A percentile compares a stretch with the other conserved stretches of the same genome.
Conservation (phyloP, 73 alveolate genomes). For the Tetrahymena thermophila region DNA sequence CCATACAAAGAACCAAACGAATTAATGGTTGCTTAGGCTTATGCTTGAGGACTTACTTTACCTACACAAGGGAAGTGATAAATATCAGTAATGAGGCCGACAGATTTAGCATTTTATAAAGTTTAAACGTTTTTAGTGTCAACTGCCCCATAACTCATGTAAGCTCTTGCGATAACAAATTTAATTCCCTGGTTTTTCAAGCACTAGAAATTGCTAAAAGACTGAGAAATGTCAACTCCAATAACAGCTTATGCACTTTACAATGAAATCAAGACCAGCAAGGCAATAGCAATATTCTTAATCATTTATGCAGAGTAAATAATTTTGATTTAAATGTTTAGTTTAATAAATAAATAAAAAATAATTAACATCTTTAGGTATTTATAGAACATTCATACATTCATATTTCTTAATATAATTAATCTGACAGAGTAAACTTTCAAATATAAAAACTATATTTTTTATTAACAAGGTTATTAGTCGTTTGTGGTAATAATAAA, state of each 20-base stretch:
- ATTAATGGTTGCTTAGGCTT: slow-evolving; percentile 34
- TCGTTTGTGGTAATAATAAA: background rate
- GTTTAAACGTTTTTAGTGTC: slow-evolving; percentile 54
- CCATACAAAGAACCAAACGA: slow-evolving; percentile 51
- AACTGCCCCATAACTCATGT: slow-evolving; percentile 65
- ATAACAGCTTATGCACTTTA: slow-evolving; percentile 1
- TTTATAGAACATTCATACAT: too few species aligned
- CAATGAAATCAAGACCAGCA: background rate
- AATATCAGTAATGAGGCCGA: slow-evolving; percentile 70
- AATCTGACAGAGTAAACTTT: background rate
- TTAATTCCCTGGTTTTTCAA: slow-evolving; percentile 39
- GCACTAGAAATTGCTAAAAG: slow-evolving; percentile 42
- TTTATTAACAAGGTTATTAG: background rate
- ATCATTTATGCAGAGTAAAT: background rate
- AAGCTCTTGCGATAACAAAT: slow-evolving; percentile 67
- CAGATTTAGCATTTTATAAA: slow-evolving; percentile 54
- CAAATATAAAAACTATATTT: background rate
- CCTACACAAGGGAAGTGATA: slow-evolving; percentile 66
- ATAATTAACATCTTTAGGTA: too few species aligned
- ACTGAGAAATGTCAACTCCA: slow-evolving; percentile 21
- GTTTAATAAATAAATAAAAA: too few species aligned
- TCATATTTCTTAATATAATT: too few species aligned
- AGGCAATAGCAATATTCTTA: background rate
- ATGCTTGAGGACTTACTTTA: slow-evolving; percentile 17
- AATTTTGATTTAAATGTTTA: too few species aligned